These are phyloP conservation scores for Boletus sp. DNA, from an alignment of 1,284 basidiomycete genomes.

Conservation along the genomic window DNA sequence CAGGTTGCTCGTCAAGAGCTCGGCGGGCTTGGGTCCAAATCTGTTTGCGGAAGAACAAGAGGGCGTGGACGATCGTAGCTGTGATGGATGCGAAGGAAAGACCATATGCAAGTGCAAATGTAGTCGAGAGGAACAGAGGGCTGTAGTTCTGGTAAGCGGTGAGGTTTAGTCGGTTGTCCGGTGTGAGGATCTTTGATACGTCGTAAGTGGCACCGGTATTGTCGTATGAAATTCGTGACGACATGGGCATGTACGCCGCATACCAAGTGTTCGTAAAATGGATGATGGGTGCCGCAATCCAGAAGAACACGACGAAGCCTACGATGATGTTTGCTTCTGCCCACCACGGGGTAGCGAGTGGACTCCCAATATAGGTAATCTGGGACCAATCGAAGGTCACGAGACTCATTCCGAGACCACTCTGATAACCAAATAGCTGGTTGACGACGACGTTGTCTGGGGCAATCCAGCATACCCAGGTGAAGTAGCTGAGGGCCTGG, in stretches of 20 bases:
- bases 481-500: conserved; percentile 59
- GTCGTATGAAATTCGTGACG: conserved; percentile 52
- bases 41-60: conserved; percentile 65
- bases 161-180: conserved; percentile 53
- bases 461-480: conserved; percentile 76
- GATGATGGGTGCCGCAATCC: conserved; percentile 69
- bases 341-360: conserved; percentile 67
- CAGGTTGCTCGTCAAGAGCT: conserved; percentile 59
- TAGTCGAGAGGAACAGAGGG: conserved; percentile 75
- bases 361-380: conserved; percentile 50
- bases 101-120: conserved; percentile 68
- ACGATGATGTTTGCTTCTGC: conserved; percentile 76
- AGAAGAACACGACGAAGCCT: conserved; percentile 78
- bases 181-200: conserved; percentile 58
- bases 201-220: conserved; percentile 69
- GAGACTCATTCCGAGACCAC: conserved; percentile 74
- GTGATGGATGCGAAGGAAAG: conserved; percentile 68
- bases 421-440: conserved; percentile 76
- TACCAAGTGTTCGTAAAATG: conserved; percentile 64
- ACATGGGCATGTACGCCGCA: conserved; percentile 58
- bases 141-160: conserved; percentile 75
- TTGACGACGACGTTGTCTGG: conserved; percentile 68
- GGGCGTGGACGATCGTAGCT: conserved; percentile 64
- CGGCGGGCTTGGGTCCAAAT: conserved; percentile 54
- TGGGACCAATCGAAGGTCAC: conserved; percentile 77